phyloP scores from a whole-genome alignment of 257 asterid genomes.

The Osmanthus fragrans region DNA sequence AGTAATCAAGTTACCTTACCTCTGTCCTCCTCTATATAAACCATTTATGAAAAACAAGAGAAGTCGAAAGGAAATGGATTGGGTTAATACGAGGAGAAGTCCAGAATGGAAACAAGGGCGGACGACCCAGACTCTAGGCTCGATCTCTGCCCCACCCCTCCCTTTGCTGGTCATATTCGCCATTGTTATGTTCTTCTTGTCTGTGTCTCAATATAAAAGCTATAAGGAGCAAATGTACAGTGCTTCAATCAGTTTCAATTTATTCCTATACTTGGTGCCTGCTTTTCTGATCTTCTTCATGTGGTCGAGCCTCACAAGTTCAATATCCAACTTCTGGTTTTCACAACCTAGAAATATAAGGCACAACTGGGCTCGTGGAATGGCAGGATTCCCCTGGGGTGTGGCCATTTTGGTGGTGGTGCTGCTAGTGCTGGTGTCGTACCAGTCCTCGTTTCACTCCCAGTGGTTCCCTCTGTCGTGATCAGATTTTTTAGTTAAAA shows the following conservation, averaged over 20 bases:
- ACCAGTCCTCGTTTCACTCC: slow-evolving; percentile 58
- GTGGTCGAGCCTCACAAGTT: slow-evolving; percentile 31
- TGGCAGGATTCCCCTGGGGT: slow-evolving; percentile 61
- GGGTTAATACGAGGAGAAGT: slow-evolving; percentile 41
- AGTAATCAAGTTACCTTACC: slow-evolving; percentile 27
- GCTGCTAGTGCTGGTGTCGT: slow-evolving; percentile 57
- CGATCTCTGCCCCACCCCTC: slow-evolving; percentile 61
- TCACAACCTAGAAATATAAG: slow-evolving; percentile 27
- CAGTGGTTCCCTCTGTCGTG: slow-evolving; percentile 46
- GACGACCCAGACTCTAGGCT: slow-evolving; percentile 43
- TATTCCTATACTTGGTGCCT: slow-evolving; percentile 50
- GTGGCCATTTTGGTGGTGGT: slow-evolving; percentile 46
- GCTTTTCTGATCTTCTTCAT: slow-evolving; percentile 38
- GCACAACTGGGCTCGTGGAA: slow-evolving; percentile 24
- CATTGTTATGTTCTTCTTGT: slow-evolving; percentile 56
- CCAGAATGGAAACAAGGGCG: slow-evolving; percentile 61
- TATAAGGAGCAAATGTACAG: slow-evolving; percentile 49
- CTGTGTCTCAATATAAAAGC: slow-evolving; percentile 50
- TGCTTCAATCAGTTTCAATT: slow-evolving; percentile 38
- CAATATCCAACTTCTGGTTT: slow-evolving; percentile 35
- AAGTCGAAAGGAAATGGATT: slow-evolving; percentile 40
- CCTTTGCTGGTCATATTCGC: slow-evolving; percentile 49
- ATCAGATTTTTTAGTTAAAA: slow-evolving; percentile 30
- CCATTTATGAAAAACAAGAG: neutral
- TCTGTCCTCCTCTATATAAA: slow-evolving; percentile 16